Evolutionary conservation across 75 land plant species (phyloP).

Genomic region (Cryptomeria japonica): DNA sequence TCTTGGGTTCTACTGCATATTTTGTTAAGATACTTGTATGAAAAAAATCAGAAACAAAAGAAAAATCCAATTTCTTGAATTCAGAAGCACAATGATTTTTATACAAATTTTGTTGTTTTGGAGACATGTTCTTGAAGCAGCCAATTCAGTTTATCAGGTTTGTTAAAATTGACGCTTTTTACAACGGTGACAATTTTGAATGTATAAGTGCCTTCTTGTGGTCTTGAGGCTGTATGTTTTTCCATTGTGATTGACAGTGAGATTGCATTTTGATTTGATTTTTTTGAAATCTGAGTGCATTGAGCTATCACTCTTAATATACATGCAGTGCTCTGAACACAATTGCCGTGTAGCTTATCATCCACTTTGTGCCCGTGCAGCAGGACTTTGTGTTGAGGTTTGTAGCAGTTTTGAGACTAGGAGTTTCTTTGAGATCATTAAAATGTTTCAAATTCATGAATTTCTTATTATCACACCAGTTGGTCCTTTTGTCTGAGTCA

Average conservation of each 20-base stretch:
- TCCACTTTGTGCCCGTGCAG: slow-evolving; percentile 98
- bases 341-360: slow-evolving; percentile 86
- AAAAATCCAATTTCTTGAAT: neutral
- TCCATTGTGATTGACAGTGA: neutral
- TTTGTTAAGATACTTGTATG: neutral
- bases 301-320: neutral
- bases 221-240: neutral
- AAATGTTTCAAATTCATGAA: neutral
- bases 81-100: neutral
- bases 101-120: neutral
- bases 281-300: neutral
- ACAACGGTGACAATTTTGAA: neutral
- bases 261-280: neutral
- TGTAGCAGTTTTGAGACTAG: neutral
- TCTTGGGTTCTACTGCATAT: no score
- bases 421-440: neutral
- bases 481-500: neutral
- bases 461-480: neutral
- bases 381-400: slow-evolving; percentile 93
- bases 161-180: neutral
- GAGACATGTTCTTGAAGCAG: neutral
- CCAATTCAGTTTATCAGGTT: neutral
- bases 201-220: neutral
- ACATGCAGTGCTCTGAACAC: slow-evolving; percentile 63
- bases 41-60: neutral